These are phyloP conservation scores for Aureobasidium sp. DNA, from an alignment of 2,329 filamentous ascomycete species.

Conservation along the genomic window DNA sequence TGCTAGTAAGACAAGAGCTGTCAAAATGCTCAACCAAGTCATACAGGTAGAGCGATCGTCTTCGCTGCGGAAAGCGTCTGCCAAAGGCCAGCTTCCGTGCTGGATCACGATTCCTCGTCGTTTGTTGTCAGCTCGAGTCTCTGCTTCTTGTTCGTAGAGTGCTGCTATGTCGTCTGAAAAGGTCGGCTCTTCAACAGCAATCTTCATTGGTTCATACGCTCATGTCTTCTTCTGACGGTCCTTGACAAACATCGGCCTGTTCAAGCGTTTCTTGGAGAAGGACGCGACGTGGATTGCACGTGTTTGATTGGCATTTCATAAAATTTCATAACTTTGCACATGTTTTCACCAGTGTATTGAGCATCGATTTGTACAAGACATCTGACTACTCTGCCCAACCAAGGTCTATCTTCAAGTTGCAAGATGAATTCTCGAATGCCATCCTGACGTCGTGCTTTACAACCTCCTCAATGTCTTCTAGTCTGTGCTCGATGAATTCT, in stretches of 20 bases:
- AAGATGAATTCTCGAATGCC: neutral
- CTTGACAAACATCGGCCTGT: neutral
- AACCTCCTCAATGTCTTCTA: neutral
- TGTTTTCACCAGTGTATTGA: too few species aligned
- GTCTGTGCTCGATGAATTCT: neutral
- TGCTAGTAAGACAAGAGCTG: neutral
- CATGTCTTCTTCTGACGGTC: neutral
- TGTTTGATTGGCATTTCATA: neutral
- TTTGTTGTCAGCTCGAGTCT: constrained; percentile 35
- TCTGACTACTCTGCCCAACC: neutral
- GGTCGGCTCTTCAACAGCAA: neutral
- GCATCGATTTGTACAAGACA: too few species aligned
- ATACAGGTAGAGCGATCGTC: constrained; percentile 26
- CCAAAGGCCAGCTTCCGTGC: constrained; percentile 40
- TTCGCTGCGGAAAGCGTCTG: constrained; percentile 44
- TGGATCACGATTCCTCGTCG: constrained; percentile 42
- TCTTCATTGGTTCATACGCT: constrained; percentile 1
- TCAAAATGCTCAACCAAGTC: neutral
- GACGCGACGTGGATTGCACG: constrained; percentile 1
- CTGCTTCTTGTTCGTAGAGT: constrained; percentile 40
- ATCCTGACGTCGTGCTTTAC: neutral
- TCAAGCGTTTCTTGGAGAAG: neutral
- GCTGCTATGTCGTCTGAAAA: constrained; percentile 25
- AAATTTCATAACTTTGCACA: neutral
- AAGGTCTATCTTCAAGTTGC: neutral